phyloP scores from a whole-genome alignment of 331 rosid genomes.

The Malus hybrid region DNA sequence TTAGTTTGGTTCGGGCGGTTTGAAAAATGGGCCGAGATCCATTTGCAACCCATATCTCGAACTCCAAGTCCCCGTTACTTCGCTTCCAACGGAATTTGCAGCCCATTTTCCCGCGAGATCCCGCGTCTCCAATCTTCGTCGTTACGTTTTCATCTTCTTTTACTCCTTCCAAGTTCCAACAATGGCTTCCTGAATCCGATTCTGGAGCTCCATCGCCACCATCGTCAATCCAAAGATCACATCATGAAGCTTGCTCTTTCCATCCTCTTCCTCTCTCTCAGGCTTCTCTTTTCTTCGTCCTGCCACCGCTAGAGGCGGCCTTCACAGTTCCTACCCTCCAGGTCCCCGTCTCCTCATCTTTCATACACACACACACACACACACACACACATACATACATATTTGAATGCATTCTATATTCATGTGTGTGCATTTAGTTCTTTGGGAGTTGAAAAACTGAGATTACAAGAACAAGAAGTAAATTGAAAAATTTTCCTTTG shows the following conservation, averaged over 20 bases:
- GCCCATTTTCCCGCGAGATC: neutral
- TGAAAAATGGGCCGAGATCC: neutral
- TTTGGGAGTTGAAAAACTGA: neutral
- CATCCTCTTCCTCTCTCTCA: slow-evolving; percentile 24
- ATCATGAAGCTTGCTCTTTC: slow-evolving; percentile 24
- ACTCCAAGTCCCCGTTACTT: neutral
- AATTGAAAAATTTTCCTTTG: neutral
- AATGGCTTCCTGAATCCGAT: neutral
- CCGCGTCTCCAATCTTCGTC: neutral
- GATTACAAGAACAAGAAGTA: neutral
- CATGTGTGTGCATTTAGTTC: neutral
- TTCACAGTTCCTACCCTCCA: slow-evolving; percentile 19
- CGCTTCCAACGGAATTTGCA: neutral
- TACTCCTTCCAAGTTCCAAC: neutral
- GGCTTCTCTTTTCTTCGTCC: slow-evolving; percentile 20
- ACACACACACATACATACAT: no score
- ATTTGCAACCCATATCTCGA: neutral
- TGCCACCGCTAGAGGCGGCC: slow-evolving; percentile 46
- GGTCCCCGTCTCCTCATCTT: slow-evolving; percentile 10
- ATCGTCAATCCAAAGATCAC: neutral
- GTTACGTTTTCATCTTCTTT: neutral
- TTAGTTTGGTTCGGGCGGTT: no score
- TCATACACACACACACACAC: no score
- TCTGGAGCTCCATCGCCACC: neutral
- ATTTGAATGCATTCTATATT: neutral